phyloP scores from a whole-genome alignment of 2,329 filamentous ascomycete genomes.

The Graphilbum fragrans region DNA sequence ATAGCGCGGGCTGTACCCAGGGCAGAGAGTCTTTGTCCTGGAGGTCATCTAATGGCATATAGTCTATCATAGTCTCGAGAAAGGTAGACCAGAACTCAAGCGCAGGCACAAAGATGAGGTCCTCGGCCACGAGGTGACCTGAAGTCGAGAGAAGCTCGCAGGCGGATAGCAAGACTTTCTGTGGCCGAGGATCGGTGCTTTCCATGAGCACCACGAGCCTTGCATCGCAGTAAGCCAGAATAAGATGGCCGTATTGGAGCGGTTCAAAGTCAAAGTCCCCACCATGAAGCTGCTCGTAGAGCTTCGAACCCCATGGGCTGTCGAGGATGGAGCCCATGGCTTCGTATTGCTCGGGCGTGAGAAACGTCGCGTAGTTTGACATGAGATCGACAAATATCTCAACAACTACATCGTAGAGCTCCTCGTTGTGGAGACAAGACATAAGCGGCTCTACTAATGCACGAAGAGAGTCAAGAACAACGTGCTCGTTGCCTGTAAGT shows the following conservation, averaged over 20 bases:
- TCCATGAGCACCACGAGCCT: slow-evolving; percentile 48
- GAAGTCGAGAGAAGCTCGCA: slow-evolving; percentile 52
- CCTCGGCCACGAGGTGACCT: slow-evolving; percentile 58
- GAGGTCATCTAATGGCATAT: slow-evolving; percentile 32
- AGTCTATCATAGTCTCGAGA: slow-evolving; percentile 55
- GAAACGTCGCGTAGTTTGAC: slow-evolving; percentile 51
- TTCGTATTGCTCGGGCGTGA: slow-evolving; percentile 44
- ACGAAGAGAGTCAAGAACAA: slow-evolving; percentile 46
- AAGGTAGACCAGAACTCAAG: slow-evolving; percentile 76
- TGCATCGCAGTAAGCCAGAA: slow-evolving; percentile 58
- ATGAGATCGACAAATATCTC: slow-evolving; percentile 56
- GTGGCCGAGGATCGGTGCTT: slow-evolving; percentile 33
- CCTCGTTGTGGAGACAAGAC: slow-evolving; percentile 44
- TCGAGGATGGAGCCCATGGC: slow-evolving; percentile 47
- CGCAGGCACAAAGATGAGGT: slow-evolving; percentile 60
- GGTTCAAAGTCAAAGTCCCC: slow-evolving; percentile 53
- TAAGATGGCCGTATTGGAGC: slow-evolving; percentile 52
- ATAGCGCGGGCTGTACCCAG: slow-evolving; percentile 48
- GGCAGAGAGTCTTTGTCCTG: slow-evolving; percentile 22
- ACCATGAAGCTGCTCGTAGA: slow-evolving; percentile 40
- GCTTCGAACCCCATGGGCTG: slow-evolving; percentile 43
- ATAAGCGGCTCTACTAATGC: slow-evolving; percentile 48
- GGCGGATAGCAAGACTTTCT: slow-evolving; percentile 44
- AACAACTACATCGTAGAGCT: slow-evolving; percentile 46
- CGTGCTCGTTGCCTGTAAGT: slow-evolving; percentile 42